Conservation (phyloP, 139 green algal species). For the Chlamydomonas sp. region DNA sequence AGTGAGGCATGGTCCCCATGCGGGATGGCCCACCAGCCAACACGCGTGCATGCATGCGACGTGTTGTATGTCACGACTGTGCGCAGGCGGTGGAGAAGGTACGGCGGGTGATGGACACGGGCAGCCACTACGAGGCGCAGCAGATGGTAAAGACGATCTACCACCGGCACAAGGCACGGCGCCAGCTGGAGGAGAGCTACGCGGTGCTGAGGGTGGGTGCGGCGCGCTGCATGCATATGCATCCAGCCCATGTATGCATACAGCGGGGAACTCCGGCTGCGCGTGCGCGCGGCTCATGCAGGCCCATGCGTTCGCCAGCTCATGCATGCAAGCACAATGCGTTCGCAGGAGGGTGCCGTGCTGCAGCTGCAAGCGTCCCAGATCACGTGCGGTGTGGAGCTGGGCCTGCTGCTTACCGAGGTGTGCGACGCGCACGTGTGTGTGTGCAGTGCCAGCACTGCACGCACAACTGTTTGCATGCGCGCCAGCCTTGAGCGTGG, state of each 20-base stretch:
- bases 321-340: too few species aligned
- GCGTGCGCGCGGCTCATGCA: not conserved
- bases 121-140: slow-evolving; percentile 60
- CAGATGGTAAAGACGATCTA: slow-evolving; percentile 70
- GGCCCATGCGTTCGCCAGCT: not conserved
- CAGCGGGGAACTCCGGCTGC: not conserved
- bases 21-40: too few species aligned
- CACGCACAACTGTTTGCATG: not conserved
- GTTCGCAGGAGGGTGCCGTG: slow-evolving; percentile 45
- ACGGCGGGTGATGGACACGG: not conserved
- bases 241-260: too few species aligned
- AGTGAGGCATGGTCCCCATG: too few species aligned
- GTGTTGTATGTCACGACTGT: too few species aligned
- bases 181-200: slow-evolving; percentile 39
- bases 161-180: slow-evolving; percentile 39
- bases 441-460: not conserved
- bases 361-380: slow-evolving; percentile 49
- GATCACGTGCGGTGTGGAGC: slow-evolving; percentile 48
- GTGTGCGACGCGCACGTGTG: slow-evolving; percentile 9
- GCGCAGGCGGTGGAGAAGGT: slow-evolving; percentile 15
- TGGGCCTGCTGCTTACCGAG: slow-evolving; percentile 50
- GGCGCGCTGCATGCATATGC: too few species aligned
- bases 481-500: not conserved
- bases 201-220: slow-evolving; percentile 32
- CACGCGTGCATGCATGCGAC: too few species aligned